Conservation (phyloP, 768 basidiomycete species). For the Auricularia heimuer region DNA sequence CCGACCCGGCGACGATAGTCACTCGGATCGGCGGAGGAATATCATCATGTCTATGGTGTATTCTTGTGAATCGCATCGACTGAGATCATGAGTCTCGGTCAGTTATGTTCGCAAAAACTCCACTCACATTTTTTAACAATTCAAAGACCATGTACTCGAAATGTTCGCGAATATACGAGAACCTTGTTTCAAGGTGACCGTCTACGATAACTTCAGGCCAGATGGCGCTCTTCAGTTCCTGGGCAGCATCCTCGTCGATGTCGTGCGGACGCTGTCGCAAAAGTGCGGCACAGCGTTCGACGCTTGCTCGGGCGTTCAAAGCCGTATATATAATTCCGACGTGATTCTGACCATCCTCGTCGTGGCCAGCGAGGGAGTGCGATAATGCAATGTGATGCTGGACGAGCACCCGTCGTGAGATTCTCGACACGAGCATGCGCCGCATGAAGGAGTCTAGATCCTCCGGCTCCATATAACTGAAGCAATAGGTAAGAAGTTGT, state of each 20-base stretch:
- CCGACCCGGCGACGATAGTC: conserved; percentile 65
- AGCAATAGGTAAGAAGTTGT: background rate
- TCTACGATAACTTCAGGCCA: conserved; percentile 66
- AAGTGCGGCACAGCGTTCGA: conserved; percentile 56
- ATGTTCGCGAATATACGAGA: conserved; percentile 81
- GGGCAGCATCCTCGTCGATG: conserved; percentile 29
- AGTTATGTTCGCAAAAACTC: conserved; percentile 16
- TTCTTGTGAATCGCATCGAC: conserved; percentile 63
- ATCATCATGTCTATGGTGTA: conserved; percentile 35
- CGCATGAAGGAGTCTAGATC: conserved; percentile 79
- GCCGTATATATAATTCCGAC: conserved; percentile 82
- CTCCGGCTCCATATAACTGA: conserved; percentile 55
- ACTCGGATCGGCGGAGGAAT: conserved; percentile 53
- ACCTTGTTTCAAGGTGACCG: conserved; percentile 58
- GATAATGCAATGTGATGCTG: conserved; percentile 85
- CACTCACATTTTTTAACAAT: conserved; percentile 69
- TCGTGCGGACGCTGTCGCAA: conserved; percentile 39
- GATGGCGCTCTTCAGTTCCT: conserved; percentile 10
- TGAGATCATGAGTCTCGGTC: conserved; percentile 17
- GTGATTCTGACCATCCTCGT: conserved; percentile 30
- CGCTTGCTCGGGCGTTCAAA: conserved; percentile 56
- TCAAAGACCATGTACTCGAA: conserved; percentile 88
- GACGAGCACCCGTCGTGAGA: conserved; percentile 79
- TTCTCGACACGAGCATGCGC: conserved; percentile 83
- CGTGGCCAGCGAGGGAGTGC: conserved; percentile 33